Evolutionary conservation across 2,329 filamentous ascomycete genomes (phyloP), one percentile per base, ranked within the genome.

Genomic region (Diplodia intermedia): DNA sequence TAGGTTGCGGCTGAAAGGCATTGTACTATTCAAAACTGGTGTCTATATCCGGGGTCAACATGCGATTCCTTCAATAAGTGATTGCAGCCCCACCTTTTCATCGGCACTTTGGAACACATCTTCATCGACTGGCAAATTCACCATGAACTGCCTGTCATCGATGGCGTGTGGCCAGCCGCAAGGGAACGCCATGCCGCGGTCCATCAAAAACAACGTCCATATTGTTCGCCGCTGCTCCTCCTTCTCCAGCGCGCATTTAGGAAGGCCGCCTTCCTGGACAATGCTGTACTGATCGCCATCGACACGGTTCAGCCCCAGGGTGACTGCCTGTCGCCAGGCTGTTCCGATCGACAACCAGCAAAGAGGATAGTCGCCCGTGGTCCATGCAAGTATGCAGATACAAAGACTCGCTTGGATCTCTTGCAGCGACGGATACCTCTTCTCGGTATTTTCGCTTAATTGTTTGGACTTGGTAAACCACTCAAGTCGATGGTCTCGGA

Each of bases 381-480:
- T 74, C 56, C 60, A 71, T 9, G 72, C 71, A 52, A 76, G 72
- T 38, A 71, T 70, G 9, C 74, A 68, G 11, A 78, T 70, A 31
- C 71, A 72, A 8, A 75, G 40, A 0, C 70, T 73, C 12, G 75
- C 71, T 62, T 78, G 76, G 8, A 78, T 61, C 0, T 71, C 71
- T 9, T 73, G 76, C 8, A 78, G 43, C 15, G 67, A 71, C 9
- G 70, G 69, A 5, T 73, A 33, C 0, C 72, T 72, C 33, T 69
- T 66, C 62, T 73, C 69, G 23, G 69, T 67, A 5, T 74, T 61
- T 15, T 77, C 73, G 53, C 76, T 78, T 7, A 69, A 57, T 33
- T 74, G 71, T 47, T 74, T 77, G 8, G 76, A 74, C 65, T 74
- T 72, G 14, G 74, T 71, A 55, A 74, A 76, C 76, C 76, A 78